Base-by-base conservation (phyloP, 805 yeast genomes). In the Metschnikowia gelsemii region DNA sequence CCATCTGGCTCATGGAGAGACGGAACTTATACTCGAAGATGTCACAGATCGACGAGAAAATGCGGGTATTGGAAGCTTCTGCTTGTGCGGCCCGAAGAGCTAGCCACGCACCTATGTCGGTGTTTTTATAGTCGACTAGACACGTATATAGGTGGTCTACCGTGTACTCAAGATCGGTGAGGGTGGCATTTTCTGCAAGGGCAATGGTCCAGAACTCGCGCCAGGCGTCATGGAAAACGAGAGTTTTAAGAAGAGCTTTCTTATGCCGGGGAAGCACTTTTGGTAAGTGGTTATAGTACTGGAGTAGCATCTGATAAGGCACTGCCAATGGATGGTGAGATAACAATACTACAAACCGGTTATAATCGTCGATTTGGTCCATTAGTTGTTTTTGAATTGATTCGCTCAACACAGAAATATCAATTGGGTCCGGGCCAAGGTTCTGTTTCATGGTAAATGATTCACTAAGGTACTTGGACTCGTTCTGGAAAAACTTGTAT, bases 111-210 rank as follows among this genome's bases (percentile, higher is more conserved):
- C 70, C 68, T 30, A 66, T 49, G 4, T 38, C 39, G n/a, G 47
- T 11, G 35, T 59, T 54, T 26, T 56, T 49, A 28, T 47, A 47
- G 4, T 47, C 45, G 24, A 39, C 36, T 14, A 64, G 43, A 12
- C 50, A 46, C 3, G 42, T 32, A n/a, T 54, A 45, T 8, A 64
- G 50, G 18, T 56, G 42, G 12, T 63, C 71, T 22, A 66, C 49
- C 27, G 61, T 50, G 12, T 67, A 72, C 42, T 69, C 73, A 17
- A 68, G 49, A 37, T 68, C 75, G 14, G 55, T 55, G 13, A 70
- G 52, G 13, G 66, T 55, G 16, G 60, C 51, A 8, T 57, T 50
- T 11, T 58, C 58, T 21, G 52, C 55, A 2, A 63, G 29, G 25
- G 58, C 50, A 9, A 61, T 40, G 8, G 45, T 43, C 73, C 73